Evolutionary conservation across 73 alveolate genomes (phyloP), one percentile per base, ranked within the genome.

Genomic region (Stentor roeselii): DNA sequence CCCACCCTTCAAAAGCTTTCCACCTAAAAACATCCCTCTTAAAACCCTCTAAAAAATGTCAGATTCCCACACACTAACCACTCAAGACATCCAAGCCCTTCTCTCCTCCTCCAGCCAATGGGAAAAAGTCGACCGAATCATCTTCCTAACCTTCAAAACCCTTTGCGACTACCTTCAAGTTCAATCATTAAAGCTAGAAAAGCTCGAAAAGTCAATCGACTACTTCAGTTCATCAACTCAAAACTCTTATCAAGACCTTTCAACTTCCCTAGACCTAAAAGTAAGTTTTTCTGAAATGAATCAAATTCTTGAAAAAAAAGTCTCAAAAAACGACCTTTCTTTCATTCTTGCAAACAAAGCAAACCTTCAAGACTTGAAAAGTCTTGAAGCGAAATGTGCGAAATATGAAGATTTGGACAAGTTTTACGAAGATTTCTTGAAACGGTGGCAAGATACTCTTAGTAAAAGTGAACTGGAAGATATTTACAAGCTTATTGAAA

Each of bases 401-500:
- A 50, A 50, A 50, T 50, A 11, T 21, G 67, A 50, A 50, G 67
- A 50, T 6, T 21, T 50, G 30, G 21, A 50, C 67, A 50, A 50
- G 6, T 6, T 50, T 11, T 50, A 50, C 21, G 6, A 6, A 50
- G 67, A 50, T 6, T 21, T 50, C 21, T 21, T 50, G 21, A 50
- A 50, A 50, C 6, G 67, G 21, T 50, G 67, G 67, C 75, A 76
- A 3, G 76, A 88, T 36, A 87, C 75, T 83, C 95, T 91, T 3
- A 80, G 86, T 2, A 78, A 88, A 84, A 88, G 93, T 78, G 99
- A 95, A 75, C 78, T 92, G 60, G 82, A 76, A 59, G 76, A 86
- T 58, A 41, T 93, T 15, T 59, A 84, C 39, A 86, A 87, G 59
- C 88, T 85, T 60, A 3, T 95, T 3, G 97, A 95, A 77, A 84